These are phyloP conservation scores for Artemisia tridentata DNA, from an alignment of 129 eudicot genomes.

Conservation along the genomic window DNA sequence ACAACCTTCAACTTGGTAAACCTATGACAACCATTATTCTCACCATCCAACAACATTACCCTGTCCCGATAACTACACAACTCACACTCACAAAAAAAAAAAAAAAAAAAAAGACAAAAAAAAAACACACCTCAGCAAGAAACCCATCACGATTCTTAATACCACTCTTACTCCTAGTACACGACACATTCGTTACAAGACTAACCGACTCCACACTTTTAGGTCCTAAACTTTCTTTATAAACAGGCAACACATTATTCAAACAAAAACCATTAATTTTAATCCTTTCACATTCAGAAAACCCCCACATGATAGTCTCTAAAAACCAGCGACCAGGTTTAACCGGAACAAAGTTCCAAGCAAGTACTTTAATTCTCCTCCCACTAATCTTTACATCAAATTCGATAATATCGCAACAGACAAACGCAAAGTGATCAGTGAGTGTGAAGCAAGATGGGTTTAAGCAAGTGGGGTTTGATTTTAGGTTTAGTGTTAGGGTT, in stretches of 20 bases:
- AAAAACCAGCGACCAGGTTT: conserved; percentile 51
- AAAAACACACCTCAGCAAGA: conserved; percentile 57
- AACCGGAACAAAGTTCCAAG: conserved; percentile 82
- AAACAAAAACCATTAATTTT: conserved; percentile 34
- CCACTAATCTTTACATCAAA: conserved; percentile 46
- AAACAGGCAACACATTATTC: conserved; percentile 10
- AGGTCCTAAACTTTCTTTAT: conserved; percentile 19
- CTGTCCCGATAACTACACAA: conserved; percentile 43
- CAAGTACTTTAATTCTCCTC: conserved; percentile 38
- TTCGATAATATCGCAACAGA: conserved; percentile 67
- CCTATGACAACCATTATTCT: conserved; percentile 30
- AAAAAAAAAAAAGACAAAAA: too few species aligned
- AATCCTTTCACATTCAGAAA: conserved; percentile 10
- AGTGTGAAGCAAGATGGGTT: conserved; percentile 48
- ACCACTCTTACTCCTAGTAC: conserved; percentile 28
- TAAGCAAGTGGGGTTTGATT: conserved; percentile 15
- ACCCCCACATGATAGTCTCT: conserved; percentile 69
- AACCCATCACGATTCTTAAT: conserved; percentile 49
- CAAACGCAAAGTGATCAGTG: conserved; percentile 48
- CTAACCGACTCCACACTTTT: conserved; percentile 48
- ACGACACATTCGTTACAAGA: conserved; percentile 66
- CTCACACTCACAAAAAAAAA: conserved; percentile 58
- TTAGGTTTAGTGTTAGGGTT: conserved; percentile 52
- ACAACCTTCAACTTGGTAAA: conserved; percentile 39
- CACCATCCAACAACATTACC: conserved; percentile 15